A percentile compares a stretch with the other conserved stretches of the same genome.
These are phyloP conservation scores for Hyaloscypha finlandica DNA, from an alignment of 495 filamentous ascomycete species.

Conservation along the genomic window DNA sequence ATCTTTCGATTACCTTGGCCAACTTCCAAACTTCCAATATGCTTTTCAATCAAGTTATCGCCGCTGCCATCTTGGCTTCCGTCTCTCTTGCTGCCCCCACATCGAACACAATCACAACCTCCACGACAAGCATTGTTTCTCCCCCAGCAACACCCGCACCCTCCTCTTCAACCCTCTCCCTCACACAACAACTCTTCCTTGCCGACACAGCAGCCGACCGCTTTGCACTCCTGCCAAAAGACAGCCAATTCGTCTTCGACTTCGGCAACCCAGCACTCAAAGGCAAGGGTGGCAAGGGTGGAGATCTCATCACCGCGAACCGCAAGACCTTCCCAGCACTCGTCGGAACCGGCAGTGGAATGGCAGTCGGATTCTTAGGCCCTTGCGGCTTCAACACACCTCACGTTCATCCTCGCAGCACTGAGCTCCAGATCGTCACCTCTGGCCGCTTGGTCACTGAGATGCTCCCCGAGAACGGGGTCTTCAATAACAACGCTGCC, in stretches of 20 bases:
- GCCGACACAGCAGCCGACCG: constrained; percentile 34
- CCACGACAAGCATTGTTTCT: constrained; percentile 5
- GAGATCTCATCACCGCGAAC: constrained; percentile 38
- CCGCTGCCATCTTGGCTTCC: constrained; percentile 28
- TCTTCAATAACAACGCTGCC: constrained; percentile 25
- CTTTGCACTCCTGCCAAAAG: constrained; percentile 35
- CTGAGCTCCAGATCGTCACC: constrained; percentile 46
- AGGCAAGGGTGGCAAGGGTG: constrained; percentile 31
- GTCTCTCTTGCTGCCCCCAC: constrained; percentile 18
- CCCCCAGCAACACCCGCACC: neutral
- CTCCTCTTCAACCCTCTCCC: constrained; percentile 14
- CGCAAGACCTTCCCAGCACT: constrained; percentile 46
- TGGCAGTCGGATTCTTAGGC: constrained; percentile 42
- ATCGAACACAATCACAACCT: constrained; percentile 4
- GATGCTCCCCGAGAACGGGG: constrained; percentile 46
- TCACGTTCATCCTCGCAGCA: constrained; percentile 50
- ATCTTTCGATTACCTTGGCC: constrained; percentile 20
- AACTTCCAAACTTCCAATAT: constrained; percentile 27
- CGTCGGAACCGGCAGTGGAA: constrained; percentile 41
- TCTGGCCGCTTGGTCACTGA: constrained; percentile 38
- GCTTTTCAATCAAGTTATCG: constrained; percentile 27
- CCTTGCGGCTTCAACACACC: constrained; percentile 50
- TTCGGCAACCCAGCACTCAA: constrained; percentile 29
- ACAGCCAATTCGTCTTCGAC: constrained; percentile 36
- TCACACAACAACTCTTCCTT: constrained; percentile 29